Conservation (phyloP, 2,329 filamentous ascomycete species). For the Cercospora zeina region DNA sequence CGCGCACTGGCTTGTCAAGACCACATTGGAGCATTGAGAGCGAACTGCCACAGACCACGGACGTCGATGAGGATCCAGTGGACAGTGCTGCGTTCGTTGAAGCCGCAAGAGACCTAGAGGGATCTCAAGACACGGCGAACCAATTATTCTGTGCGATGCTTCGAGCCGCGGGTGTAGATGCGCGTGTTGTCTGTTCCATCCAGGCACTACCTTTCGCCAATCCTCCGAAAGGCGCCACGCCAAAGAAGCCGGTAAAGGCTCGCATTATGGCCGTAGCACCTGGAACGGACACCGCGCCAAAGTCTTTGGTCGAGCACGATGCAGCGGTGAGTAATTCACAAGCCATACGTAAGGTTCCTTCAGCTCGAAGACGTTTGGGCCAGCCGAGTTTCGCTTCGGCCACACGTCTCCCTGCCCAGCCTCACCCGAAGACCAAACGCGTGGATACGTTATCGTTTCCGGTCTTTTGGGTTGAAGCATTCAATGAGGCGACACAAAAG, state of each 20-base stretch:
- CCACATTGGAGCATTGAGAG: constrained; percentile 71
- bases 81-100: constrained; percentile 66
- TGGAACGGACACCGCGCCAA: constrained; percentile 18
- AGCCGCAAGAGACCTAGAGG: constrained; percentile 68
- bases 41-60: constrained; percentile 39
- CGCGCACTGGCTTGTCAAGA: constrained; percentile 66
- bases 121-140: constrained; percentile 85
- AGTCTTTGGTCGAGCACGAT: constrained; percentile 32
- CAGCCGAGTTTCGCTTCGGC: constrained; percentile 34
- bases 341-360: constrained; percentile 33
- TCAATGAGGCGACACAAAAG: constrained; percentile 81
- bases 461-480: constrained; percentile 91
- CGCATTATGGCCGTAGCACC: constrained; percentile 41
- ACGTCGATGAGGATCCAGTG: constrained; percentile 23
- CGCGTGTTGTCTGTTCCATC: constrained; percentile 84
- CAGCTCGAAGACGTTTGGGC: constrained; percentile 39
- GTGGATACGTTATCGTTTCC: constrained; percentile 74
- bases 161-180: constrained; percentile 75
- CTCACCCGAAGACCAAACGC: constrained; percentile 41
- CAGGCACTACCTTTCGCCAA: constrained; percentile 73
- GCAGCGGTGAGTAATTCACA: constrained; percentile 26
- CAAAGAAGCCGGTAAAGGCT: constrained; percentile 44
- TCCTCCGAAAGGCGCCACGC: constrained; percentile 47
- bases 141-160: constrained; percentile 89
- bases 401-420: constrained; percentile 12